Evolutionary conservation across 1,139 yeast genomes (phyloP).

Genomic region (Hanseniaspora uvarum): DNA sequence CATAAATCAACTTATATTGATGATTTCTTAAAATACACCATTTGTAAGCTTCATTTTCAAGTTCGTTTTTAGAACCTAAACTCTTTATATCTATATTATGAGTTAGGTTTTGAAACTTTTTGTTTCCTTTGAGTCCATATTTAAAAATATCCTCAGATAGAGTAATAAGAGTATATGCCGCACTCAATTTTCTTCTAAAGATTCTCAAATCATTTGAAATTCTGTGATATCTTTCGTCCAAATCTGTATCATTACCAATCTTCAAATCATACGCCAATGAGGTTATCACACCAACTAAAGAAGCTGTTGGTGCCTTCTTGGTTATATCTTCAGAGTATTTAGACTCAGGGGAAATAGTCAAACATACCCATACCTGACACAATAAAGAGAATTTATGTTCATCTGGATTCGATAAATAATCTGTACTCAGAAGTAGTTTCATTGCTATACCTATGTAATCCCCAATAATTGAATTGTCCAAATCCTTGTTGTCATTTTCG

Average conservation of each 20-base stretch:
- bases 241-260: constrained; percentile 26
- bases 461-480: not conserved
- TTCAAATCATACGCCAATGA: constrained; percentile 24
- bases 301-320: constrained; percentile 29
- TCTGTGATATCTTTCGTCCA: not conserved
- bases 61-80: not conserved
- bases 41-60: constrained; percentile 20
- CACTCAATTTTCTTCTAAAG: constrained; percentile 28
- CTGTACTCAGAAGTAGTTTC: constrained; percentile 15
- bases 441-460: not conserved
- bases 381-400: constrained; percentile 23
- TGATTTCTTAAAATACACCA: not conserved
- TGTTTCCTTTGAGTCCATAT: constrained; percentile 4
- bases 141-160: constrained; percentile 23
- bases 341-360: constrained; percentile 29
- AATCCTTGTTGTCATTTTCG: constrained; percentile 18
- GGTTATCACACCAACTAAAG: constrained; percentile 24
- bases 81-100: constrained; percentile 19
- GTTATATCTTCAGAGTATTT: constrained; percentile 26
- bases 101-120: constrained; percentile 19
- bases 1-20: not conserved
- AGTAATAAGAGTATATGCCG: constrained; percentile 23
- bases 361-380: constrained; percentile 29
- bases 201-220: constrained; percentile 18
- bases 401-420: not conserved